A percentile compares a stretch with the other conserved stretches of the same genome.
Evolutionary conservation across 768 basidiomycete genomes (phyloP).

Genomic region (Coprinopsis marcescibilis): DNA sequence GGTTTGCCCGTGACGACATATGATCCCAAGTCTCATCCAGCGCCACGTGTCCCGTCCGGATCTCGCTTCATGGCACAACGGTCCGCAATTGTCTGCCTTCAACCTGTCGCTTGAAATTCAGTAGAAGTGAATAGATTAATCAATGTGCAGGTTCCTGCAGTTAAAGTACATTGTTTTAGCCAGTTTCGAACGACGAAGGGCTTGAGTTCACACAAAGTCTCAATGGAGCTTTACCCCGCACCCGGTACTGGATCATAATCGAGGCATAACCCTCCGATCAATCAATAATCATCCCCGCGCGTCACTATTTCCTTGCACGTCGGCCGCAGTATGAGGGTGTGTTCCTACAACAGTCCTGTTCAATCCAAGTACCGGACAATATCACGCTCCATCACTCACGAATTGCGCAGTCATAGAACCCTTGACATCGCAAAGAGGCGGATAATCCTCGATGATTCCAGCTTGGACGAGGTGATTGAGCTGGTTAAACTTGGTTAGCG

Average conservation of each 20-base stretch:
- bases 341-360: slow-evolving; percentile 47
- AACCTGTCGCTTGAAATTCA: no score
- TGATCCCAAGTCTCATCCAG: slow-evolving; percentile 8
- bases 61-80: no score
- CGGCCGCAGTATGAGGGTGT: slow-evolving; percentile 79
- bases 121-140: no score
- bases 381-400: slow-evolving; percentile 36
- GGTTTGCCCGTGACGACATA: no score
- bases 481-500: slow-evolving; percentile 33
- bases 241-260: neutral
- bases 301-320: slow-evolving; percentile 83
- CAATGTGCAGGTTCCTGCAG: no score
- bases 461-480: slow-evolving; percentile 85
- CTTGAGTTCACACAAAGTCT: neutral
- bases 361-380: slow-evolving; percentile 1
- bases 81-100: neutral
- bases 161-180: neutral
- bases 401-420: slow-evolving; percentile 95
- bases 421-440: slow-evolving; percentile 79
- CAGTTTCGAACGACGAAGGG: neutral
- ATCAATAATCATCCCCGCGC: slow-evolving; percentile 76
- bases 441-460: slow-evolving; percentile 88
- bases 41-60: no score
- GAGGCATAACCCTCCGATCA: slow-evolving; percentile 16
- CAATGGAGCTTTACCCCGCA: slow-evolving; percentile 10